Evolutionary conservation across 768 basidiomycete genomes (phyloP), one percentile per base, ranked within the genome.

Genomic region (Phlebiopsis gigantea): DNA sequence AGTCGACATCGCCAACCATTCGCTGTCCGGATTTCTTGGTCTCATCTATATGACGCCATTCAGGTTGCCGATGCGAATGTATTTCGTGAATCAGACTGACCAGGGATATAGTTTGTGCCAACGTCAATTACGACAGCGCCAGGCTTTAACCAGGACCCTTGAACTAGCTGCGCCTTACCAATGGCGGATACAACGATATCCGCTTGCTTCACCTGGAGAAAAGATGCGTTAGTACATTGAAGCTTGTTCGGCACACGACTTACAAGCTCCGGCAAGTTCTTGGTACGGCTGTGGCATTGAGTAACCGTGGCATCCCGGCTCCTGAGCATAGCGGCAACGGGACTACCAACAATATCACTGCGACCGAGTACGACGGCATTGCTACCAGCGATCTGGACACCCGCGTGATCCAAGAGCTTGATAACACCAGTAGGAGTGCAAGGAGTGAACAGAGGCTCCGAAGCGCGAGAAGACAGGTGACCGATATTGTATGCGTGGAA

Each of bases 401-500:
- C 86, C n/a, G 93, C 91, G 7, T 85, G 85, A 65, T 98, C 92
- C 64, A 99, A 78, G 45, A 99, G 83, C 59, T 84, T 83, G 64
- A 98, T 90, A 53, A 94, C 87, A 19, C 93, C 97, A 19, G 93
- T 84, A 0, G 97, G 96, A 5, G 97, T 99, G 75, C 97, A 98
- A 17, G 97, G 97, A 2, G 85, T 77, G 73, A 97, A 98, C 53
- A 97, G 79, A 28, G 97, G 97, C 2, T 81, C 81, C 5, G 91
- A 85, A 31, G 93, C 90, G 62, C 94, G 85, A 45, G 94, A 97
- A 46, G 90, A 87, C 45, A 99, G 80, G 63, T 93, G 89, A 15
- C 97, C 96, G 60, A 98, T 97, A 72, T 98, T 99, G 73, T 96
- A 95, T 4, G 96, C 93, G 75, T 98, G 93, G 79, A 99, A 99